Base-by-base conservation (phyloP, 78 protist genomes). In the Dictyostelium purpureum region DNA sequence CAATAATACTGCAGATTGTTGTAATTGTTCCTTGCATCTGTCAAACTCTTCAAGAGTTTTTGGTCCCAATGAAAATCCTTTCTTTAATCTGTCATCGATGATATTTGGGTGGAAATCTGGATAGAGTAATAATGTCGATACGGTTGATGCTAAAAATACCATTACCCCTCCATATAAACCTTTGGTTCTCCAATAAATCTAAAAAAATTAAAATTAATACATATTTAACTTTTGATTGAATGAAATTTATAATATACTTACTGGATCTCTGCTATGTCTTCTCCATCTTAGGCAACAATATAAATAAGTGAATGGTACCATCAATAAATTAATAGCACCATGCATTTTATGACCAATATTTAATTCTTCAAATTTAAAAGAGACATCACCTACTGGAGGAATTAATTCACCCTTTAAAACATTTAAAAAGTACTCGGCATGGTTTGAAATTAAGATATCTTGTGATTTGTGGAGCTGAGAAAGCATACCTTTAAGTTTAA, bases 241-340 rank as follows among this genome's bases (percentile, higher is more conserved):
- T 65, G 5, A 9, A 63, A 11, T 35, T 12, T 63, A 65, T 70
- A 33, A n/a, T 71, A 43, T 63, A 74, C 51, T 31, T 49, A 74
- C 65, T 5, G 80, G 80, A 71, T 85, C 91, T 26, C 76, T 85
- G 59, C 82, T 85, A 52, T 59, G 61, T n/a, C 49, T 33, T 49
- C 35, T 43, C 91, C 91, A 85, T 43, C 91, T n/a, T 12, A 26
- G n/a, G 42, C 74, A 54, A 59, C 91, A 85, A 57, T 85, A 85
- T n/a, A 61, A 28, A 43, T 73, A 85, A 12, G 91, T 51, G 9
- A 85, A 56, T 43, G 81, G 81, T 42, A 52, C 81, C 47, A 70
- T 43, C 14, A 85, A 12, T 19, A 77, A 65, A 73, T 85, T 85
- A 35, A 45, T 43, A 28, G 42, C 37, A 11, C 66, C 24, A 35